Base-by-base conservation (phyloP, 768 basidiomycete species). In the Dentipellis fragilis region DNA sequence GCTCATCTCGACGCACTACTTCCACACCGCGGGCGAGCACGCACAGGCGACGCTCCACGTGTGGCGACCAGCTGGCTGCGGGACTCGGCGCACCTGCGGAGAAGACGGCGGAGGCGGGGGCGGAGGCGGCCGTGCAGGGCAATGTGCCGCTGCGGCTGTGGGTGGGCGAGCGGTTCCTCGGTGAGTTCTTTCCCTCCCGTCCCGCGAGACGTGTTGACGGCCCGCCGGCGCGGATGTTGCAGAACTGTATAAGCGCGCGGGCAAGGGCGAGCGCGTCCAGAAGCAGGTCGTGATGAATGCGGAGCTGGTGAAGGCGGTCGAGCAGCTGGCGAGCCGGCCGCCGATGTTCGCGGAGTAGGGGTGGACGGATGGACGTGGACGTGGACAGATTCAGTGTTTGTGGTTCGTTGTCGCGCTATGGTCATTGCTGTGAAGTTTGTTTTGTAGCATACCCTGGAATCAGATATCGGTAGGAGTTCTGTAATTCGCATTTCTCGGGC, bases 91-190 rank as follows among this genome's bases (percentile, higher is more conserved):
- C 80, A 60, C 74, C 68, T 34, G 61, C 51, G 14, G 52, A 45
- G 12, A 56, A 68, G 55, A 37, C 38, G 38, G 47, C 53, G 45
- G 58, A 57, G 45, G 45, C 52, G 49, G 10, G 56, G 29, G 52
- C 55, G 9, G 60, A 59, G 17, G 64, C 65, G 1, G 52, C 56
- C 7, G 61, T 58, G 19, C 64, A 65, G 2, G 62, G 51, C 21
- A 87, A 87, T 55, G 84, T 78, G 3, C 77, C 79, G 37, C 64
- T 88, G 63, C 71, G 86, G 19, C 63, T 87, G 50, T 89, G 88
- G 88, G 79, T 84, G 10, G 86, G 86, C 6, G 81, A 89, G 62
- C 73, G 85, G 46, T 78, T 80, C 59, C 69, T 82, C 49, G 86
- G 86, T 87, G 46, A 49, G 77, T 73, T 50, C 36, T 9, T 14